Base-by-base conservation (phyloP, 2,329 filamentous ascomycete genomes). In the Fusarium nanum region DNA sequence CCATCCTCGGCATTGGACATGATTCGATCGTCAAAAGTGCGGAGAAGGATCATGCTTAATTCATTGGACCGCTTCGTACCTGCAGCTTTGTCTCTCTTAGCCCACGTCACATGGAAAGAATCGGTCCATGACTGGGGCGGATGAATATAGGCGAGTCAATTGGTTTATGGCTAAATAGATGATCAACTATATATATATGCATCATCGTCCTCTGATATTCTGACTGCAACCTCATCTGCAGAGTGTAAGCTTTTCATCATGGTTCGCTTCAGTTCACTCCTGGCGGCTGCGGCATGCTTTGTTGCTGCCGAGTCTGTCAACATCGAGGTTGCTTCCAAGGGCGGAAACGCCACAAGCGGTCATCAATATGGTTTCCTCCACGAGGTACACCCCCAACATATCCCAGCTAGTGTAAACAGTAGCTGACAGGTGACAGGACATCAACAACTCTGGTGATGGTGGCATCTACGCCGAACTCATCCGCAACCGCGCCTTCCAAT, bases 391-490 rank as follows among this genome's bases (percentile, higher is more conserved):
- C n/a, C n/a, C n/a, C n/a, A n/a, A n/a, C n/a, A n/a, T n/a, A n/a
- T n/a, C n/a, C n/a, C n/a, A n/a, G n/a, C n/a, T n/a, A n/a, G n/a
- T n/a, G n/a, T n/a, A n/a, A n/a, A 7, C 23, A 25, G 2, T 25
- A 25, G 25, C 25, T 25, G 9, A 25, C 23, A 25, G 2, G 6
- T 25, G 25, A 25, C 25, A 88, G 86, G 87, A 89, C 56, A 90
- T 90, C 76, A 89, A 89, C 77, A 88, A 91, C 76, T 90, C 88
- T 3, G 90, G 91, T 4, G 91, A 93, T 74, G 91, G 91, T 23
- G 91, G 91, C 7, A 87, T 93, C 67, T 93, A 93, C 75, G 91
- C 88, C 50, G 90, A 93, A 75, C 78, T 93, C 59, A 86, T 93
- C 60, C 86, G 85, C 54, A 93, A 93, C 78, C 86, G 90, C 50